These are phyloP conservation scores for Hymenoscyphus salicellus DNA, from an alignment of 2,329 filamentous ascomycete genomes.

Conservation along the genomic window DNA sequence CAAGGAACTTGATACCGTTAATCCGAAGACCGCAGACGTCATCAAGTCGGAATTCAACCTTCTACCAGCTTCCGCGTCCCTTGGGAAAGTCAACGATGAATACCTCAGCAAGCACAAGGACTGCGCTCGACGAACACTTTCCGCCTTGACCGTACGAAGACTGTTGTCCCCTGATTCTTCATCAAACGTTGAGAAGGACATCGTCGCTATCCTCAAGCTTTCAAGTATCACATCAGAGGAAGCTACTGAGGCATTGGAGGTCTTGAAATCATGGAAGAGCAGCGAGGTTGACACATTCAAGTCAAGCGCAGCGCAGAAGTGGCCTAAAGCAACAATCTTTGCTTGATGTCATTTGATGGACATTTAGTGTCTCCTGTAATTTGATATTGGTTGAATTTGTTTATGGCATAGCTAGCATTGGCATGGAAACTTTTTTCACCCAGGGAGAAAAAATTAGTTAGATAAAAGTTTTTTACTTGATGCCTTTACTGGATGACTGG, in stretches of 20 bases:
- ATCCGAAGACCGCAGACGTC: slow-evolving; percentile 64
- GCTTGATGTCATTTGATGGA: slow-evolving; percentile 9
- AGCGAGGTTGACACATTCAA: slow-evolving; percentile 48
- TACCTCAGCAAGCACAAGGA: slow-evolving; percentile 61
- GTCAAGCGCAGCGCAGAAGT: slow-evolving; percentile 48
- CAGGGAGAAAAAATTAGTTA: neutral
- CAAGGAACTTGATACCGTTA: slow-evolving; percentile 44
- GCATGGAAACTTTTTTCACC: neutral
- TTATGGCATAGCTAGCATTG: slow-evolving; percentile 4
- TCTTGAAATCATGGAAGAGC: slow-evolving; percentile 51
- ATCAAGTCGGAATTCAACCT: slow-evolving; percentile 66
- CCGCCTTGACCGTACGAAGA: slow-evolving; percentile 58
- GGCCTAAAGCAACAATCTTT: slow-evolving; percentile 32
- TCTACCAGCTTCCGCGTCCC: slow-evolving; percentile 55
- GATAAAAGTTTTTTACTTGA: neutral
- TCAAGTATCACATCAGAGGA: slow-evolving; percentile 52
- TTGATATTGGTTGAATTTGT: slow-evolving; percentile 3
- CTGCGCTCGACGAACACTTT: slow-evolving; percentile 61
- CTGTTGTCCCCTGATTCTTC: slow-evolving; percentile 57
- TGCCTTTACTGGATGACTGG: neutral
- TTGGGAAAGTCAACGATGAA: slow-evolving; percentile 63
- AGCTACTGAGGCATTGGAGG: slow-evolving; percentile 51
- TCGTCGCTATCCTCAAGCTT: slow-evolving; percentile 57
- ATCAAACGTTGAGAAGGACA: slow-evolving; percentile 56
- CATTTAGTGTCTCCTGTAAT: neutral